Conservation (phyloP, 257 asterid species). For the Ophiorrhiza pumila region DNA sequence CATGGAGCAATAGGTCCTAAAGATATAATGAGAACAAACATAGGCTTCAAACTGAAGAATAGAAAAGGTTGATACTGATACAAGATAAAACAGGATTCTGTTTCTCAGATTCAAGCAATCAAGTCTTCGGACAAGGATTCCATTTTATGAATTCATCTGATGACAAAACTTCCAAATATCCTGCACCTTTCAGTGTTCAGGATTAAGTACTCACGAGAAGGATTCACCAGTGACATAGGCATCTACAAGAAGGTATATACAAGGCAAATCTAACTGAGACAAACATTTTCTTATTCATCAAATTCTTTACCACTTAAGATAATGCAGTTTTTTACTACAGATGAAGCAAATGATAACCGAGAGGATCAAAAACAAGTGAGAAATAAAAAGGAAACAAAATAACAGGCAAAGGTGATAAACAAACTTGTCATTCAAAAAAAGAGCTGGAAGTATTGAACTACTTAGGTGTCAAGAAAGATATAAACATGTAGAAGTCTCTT, state of each 20-base stretch:
- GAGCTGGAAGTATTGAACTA: not conserved
- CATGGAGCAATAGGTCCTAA: not conserved
- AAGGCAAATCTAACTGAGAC: not conserved
- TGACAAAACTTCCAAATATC: not conserved
- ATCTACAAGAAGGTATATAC: not conserved
- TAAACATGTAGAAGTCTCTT: not conserved
- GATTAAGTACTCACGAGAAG: constrained; percentile 2
- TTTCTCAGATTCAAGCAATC: constrained; percentile 5
- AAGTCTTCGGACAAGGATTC: not conserved
- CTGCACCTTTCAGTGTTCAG: not conserved
- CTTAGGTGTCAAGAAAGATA: not conserved
- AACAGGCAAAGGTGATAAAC: not conserved
- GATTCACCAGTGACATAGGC: not conserved
- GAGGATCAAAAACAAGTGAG: not conserved
- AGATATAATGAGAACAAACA: not conserved
- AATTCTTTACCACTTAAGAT: not conserved
- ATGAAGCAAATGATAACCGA: not conserved
- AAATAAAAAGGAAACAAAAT: not conserved
- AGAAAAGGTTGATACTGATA: not conserved
- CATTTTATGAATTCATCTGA: not conserved
- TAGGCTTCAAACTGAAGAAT: not conserved
- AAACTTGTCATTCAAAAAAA: not conserved
- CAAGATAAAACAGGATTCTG: not conserved
- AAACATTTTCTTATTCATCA: not conserved
- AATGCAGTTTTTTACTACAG: not conserved